Evolutionary conservation across 371 early-diverging fungal species (phyloP), one percentile per base, ranked within the genome.

Genomic region (Haplosporangium sp.): DNA sequence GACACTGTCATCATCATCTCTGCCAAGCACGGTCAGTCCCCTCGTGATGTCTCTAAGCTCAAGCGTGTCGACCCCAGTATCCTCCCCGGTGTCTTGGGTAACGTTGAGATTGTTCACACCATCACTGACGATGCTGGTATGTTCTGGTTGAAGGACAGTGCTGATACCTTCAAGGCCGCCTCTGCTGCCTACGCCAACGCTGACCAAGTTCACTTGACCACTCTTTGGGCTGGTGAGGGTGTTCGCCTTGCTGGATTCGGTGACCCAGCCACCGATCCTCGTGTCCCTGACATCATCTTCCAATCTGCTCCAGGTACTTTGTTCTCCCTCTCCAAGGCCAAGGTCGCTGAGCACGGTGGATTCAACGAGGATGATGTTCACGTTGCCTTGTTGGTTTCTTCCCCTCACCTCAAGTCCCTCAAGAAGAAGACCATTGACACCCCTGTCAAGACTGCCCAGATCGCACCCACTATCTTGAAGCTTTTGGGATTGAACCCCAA

Each of bases 401-500:
- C 44, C 19, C 67, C 67, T 38, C 44, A 40, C 44, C 6, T 67
- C 59, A 57, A 27, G 48, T 8, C 44, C 13, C 44, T 44, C 44
- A 44, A 44, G 44, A 60, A 47, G 59, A 40, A 59, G 48, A 37
- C 8, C 4, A 60, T 45, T 20, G 37, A 15, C 35, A 19, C 39
- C 6, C 67, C 59, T 4, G 67, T 67, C 42, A 48, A 53, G 57
- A 67, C 67, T 17, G 13, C 57, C 9, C 67, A 67, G 67, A 59
- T 67, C 42, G 67, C 67, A 6, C 67, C 59, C 38, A 59, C 67
- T 0, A 59, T 57, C 44, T 44, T 67, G 27, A 13, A 37, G 9
- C 59, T 63, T n/a, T 57, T 61, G 61, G 44, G 44, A 38, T 20
- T 69, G 38, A 53, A 61, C 38, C 82, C 84, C 27, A 84, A 83